These are phyloP conservation scores for Hylodesmum podocarpum DNA, from an alignment of 306 rosid species.

Conservation along the genomic window DNA sequence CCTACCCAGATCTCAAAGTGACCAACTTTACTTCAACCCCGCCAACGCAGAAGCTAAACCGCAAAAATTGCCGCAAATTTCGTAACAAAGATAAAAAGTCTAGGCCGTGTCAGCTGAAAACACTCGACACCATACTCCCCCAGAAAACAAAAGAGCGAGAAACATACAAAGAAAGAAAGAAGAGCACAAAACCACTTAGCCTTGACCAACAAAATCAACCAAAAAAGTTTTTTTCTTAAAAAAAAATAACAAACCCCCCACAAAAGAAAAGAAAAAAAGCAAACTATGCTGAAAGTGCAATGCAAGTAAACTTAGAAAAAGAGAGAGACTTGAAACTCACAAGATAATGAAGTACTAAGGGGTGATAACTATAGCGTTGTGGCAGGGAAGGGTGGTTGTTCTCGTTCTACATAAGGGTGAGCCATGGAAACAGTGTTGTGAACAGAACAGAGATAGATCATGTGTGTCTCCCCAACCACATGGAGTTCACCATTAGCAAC, in stretches of 20 bases:
- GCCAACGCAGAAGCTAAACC: not conserved
- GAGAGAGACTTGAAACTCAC: constrained; percentile 42
- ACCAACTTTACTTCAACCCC: constrained; percentile 26
- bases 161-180: not conserved
- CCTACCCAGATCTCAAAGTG: constrained; percentile 40
- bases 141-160: constrained; percentile 1
- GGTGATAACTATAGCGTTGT: constrained; percentile 3
- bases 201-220: constrained; percentile 15
- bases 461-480: constrained; percentile 18
- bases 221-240: not conserved
- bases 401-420: constrained; percentile 36
- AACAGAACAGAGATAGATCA: constrained; percentile 34
- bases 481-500: constrained; percentile 25
- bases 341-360: constrained; percentile 23
- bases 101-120: constrained; percentile 19
- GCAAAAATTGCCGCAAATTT: not conserved
- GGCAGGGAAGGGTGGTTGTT: not conserved
- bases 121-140: not conserved
- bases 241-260: not conserved
- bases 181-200: not conserved
- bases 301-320: not conserved
- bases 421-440: constrained; percentile 33
- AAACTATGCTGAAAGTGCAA: constrained; percentile 14
- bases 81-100: constrained; percentile 16
- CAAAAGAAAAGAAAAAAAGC: not conserved